These are phyloP conservation scores for Colletotrichum sojae DNA, from an alignment of 2,329 filamentous ascomycete species.

Conservation along the genomic window DNA sequence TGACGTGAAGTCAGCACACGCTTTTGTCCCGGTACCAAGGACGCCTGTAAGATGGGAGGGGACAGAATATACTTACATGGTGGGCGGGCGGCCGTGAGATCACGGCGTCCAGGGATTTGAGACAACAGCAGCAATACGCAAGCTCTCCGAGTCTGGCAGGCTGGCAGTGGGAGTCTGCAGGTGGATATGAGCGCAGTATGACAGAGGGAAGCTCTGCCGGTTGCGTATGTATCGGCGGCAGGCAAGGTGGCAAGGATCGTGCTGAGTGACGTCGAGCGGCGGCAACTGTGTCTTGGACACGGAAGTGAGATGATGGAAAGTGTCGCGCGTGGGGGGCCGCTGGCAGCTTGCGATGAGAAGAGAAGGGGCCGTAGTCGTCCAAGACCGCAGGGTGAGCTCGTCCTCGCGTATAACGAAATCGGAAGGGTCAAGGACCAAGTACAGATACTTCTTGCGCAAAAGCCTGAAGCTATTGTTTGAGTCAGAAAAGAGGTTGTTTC, in stretches of 20 bases:
- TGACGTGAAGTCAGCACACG: conserved; percentile 54
- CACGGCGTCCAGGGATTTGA: conserved; percentile 27
- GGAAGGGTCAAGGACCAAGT: not conserved
- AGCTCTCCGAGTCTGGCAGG: conserved; percentile 17
- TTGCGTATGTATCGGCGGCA: conserved; percentile 25
- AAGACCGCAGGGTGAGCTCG: not conserved
- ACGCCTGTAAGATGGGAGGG: conserved; percentile 2
- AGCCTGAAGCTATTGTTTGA: conserved; percentile 26
- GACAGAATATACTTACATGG: conserved; percentile 32
- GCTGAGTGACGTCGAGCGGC: conserved; percentile 35
- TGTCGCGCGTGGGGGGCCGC: conserved; percentile 30
- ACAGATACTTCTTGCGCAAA: conserved; percentile 2
- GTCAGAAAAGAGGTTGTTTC: conserved; percentile 25
- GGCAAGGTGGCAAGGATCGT: conserved; percentile 31
- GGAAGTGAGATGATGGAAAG: conserved; percentile 16
- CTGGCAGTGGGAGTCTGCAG: conserved; percentile 30
- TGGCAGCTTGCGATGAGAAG: conserved; percentile 28
- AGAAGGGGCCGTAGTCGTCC: not conserved
- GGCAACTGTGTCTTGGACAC: conserved; percentile 22
- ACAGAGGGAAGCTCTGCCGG: conserved; percentile 26
- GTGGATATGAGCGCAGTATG: conserved; percentile 18
- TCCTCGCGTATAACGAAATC: not conserved
- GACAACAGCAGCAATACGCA: conserved; percentile 6
- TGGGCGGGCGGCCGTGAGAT: conserved; percentile 28
- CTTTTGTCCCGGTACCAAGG: not conserved